Evolutionary conservation across 345 rosid species (phyloP).

Genomic region (Aquilaria malaccensis): DNA sequence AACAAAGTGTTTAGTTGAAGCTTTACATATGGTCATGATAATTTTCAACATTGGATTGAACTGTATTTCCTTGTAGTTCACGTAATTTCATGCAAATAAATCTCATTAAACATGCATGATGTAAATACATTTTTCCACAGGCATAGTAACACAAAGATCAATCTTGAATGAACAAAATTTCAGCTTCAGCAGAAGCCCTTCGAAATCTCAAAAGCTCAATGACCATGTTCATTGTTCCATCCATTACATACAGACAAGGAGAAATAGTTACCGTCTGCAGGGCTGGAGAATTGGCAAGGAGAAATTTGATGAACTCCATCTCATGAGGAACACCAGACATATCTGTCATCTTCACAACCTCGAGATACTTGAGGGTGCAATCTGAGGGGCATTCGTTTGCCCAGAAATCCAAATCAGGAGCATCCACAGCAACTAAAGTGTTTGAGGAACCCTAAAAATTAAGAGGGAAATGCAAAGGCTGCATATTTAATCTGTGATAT

Average conservation of each 20-base stretch:
- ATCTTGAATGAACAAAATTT: conserved; percentile 49
- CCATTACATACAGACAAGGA: conserved; percentile 41
- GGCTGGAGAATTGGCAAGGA: conserved; percentile 53
- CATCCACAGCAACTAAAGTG: conserved; percentile 37
- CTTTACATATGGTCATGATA: too few relatives aligned
- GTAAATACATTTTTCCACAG: too few relatives aligned
- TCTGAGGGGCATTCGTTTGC: conserved; percentile 36
- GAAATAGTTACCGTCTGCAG: conserved; percentile 50
- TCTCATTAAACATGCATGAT: too few relatives aligned
- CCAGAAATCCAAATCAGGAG: conserved; percentile 45
- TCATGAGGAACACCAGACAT: conserved; percentile 58
- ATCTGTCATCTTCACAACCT: conserved; percentile 53
- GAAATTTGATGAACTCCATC: conserved; percentile 62
- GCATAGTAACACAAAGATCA: conserved; percentile 9
- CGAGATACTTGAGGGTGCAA: conserved; percentile 41
- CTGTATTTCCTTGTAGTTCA: too few relatives aligned
- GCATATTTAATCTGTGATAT: neutral
- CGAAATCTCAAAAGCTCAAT: conserved; percentile 52
- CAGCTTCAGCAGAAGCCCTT: conserved; percentile 61
- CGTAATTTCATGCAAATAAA: too few relatives aligned
- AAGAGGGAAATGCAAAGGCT: neutral
- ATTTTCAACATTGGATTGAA: too few relatives aligned
- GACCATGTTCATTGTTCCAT: conserved; percentile 47
- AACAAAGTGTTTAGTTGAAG: too few relatives aligned
- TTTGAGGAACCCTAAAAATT: conserved; percentile 46